These are phyloP conservation scores for Phytophthora brassicae DNA, from an alignment of 352 stramenopile genomes.

Conservation along the genomic window DNA sequence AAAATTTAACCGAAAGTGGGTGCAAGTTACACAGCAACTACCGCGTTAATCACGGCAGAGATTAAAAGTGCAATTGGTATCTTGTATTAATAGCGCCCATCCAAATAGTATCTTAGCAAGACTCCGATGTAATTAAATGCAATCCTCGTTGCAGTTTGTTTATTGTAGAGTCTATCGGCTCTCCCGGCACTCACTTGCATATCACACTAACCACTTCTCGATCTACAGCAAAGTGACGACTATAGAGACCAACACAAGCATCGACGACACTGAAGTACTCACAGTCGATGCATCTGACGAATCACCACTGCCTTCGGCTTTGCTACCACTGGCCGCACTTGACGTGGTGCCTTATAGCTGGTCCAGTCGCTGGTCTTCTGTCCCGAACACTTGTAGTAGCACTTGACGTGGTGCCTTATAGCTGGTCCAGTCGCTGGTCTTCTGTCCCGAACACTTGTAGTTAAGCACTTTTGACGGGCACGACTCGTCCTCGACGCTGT, in stretches of 20 bases:
- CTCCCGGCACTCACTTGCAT: too few species aligned
- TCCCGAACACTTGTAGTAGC: constrained; percentile 46
- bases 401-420: constrained; percentile 34
- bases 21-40: not conserved
- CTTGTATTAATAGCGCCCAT: too few species aligned
- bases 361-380: constrained; percentile 56
- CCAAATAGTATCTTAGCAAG: too few species aligned
- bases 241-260: constrained; percentile 8
- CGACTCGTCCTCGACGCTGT: constrained; percentile 30
- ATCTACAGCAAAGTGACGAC: constrained; percentile 16
- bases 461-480: constrained; percentile 37
- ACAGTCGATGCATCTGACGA: constrained; percentile 23
- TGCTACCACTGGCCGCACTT: constrained; percentile 29
- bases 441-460: constrained; percentile 49
- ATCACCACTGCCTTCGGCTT: constrained; percentile 21
- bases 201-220: not conserved
- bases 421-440: constrained; percentile 49
- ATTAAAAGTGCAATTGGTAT: not conserved
- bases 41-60: constrained; percentile 14
- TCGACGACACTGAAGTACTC: constrained; percentile 17
- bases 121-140: constrained; percentile 8
- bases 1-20: too few species aligned
- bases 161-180: constrained; percentile 23
- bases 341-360: constrained; percentile 34
- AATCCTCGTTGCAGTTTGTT: constrained; percentile 27